Conservation (phyloP, 768 basidiomycete genomes). For the Tephrocybe sp. region DNA sequence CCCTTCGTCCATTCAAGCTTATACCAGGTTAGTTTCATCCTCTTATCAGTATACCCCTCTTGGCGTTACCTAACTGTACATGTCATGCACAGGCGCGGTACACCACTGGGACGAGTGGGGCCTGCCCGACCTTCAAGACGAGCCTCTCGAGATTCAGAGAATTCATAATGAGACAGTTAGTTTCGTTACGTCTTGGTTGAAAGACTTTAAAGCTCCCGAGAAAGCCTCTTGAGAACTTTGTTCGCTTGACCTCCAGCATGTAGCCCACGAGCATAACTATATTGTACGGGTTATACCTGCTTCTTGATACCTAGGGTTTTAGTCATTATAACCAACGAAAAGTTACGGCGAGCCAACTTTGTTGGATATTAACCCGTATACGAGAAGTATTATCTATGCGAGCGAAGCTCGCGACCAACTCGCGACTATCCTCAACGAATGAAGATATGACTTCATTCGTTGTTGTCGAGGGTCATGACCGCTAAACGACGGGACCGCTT, state of each 20-base stretch:
- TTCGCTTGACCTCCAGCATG: too few relatives aligned
- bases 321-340: too few relatives aligned
- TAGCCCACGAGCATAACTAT: not conserved
- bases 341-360: too few relatives aligned
- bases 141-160: conserved; percentile 76
- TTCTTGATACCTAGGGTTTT: too few relatives aligned
- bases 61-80: not conserved
- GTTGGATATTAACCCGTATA: too few relatives aligned
- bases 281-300: not conserved
- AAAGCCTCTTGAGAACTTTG: too few relatives aligned
- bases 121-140: conserved; percentile 52
- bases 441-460: too few relatives aligned
- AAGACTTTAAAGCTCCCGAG: conserved; percentile 41
- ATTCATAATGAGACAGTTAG: conserved; percentile 80
- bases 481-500: too few relatives aligned
- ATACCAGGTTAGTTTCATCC: conserved; percentile 59
- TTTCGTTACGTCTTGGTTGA: conserved; percentile 79
- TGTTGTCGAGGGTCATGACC: too few relatives aligned
- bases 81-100: conserved; percentile 50
- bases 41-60: not conserved
- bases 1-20: conserved; percentile 78
- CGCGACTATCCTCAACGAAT: too few relatives aligned
- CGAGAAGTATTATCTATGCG: too few relatives aligned
- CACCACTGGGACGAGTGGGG: conserved; percentile 85
- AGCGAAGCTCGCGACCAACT: too few relatives aligned